Evolutionary conservation across 306 rosid genomes (phyloP).

Genomic region (Lathyrus tuberosus): DNA sequence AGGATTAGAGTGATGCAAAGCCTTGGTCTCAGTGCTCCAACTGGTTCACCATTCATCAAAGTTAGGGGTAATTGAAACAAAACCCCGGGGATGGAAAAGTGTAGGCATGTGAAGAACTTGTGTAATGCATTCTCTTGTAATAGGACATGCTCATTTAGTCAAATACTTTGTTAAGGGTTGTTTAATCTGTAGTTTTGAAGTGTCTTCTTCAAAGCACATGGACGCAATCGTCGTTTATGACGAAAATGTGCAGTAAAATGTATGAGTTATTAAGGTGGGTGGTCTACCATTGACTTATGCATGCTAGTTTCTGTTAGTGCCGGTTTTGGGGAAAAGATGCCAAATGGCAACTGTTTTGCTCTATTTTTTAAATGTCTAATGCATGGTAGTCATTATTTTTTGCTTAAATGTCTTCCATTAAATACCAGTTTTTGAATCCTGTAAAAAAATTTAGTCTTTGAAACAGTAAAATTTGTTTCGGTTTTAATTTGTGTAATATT

Average conservation of each 20-base stretch:
- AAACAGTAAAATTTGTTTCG: not conserved
- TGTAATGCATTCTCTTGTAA: constrained; percentile 16
- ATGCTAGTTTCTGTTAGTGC: not conserved
- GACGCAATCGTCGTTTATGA: not conserved
- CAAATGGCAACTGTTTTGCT: not conserved
- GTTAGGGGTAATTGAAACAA: constrained; percentile 14
- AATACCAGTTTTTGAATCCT: constrained; percentile 8
- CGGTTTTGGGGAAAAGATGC: not conserved
- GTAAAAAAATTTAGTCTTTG: not conserved
- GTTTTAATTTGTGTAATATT: not conserved
- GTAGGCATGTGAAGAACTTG: constrained; percentile 13
- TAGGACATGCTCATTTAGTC: constrained; percentile 4
- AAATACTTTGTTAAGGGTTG: constrained; percentile 15
- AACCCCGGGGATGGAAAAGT: constrained; percentile 17
- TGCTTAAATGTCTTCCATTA: not conserved
- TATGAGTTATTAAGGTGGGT: not conserved
- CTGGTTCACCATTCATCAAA: constrained; percentile 58
- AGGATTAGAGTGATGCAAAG: constrained; percentile 65
- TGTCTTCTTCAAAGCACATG: not conserved
- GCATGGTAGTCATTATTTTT: not conserved
- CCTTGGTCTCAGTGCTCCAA: constrained; percentile 71
- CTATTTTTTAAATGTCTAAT: not conserved
- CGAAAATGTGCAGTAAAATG: not conserved
- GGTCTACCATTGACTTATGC: not conserved
- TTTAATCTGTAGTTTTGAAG: constrained; percentile 17